Base-by-base conservation (phyloP, 2,329 filamentous ascomycete species). In the Rhinocladiella mackenziei region DNA sequence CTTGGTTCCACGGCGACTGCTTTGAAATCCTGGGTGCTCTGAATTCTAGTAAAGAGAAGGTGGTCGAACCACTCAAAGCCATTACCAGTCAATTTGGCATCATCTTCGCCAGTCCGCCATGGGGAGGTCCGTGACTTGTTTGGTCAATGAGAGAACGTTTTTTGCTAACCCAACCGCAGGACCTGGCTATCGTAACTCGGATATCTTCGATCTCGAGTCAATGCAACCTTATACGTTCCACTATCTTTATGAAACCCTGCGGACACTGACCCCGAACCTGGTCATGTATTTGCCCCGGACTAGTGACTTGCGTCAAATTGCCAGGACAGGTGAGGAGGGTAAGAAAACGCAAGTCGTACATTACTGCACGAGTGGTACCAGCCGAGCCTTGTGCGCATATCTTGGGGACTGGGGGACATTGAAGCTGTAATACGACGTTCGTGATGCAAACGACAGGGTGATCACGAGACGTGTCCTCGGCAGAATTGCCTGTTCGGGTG, bases 361-460 rank as follows among this genome's bases (percentile, higher is more conserved):
- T 68, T 97, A 97, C 62, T 95, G 89, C 61, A 86, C 94, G 70
- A 76, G 85, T 57, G 88, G 89, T 9, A 86, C 86, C 5, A 96
- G 89, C 65, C 96, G 96, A 67, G 78, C 77, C 15, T 61, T 82
- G 19, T 81, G 77, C 63, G 71, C 75, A 15, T 82, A 74, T 55
- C 76, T 77, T 54, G 78, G 78, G 13, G 41, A 53, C 14, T 58
- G 50, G 52, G 40, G 15, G 8, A 20, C 28, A 9, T 40, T 43
- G 36, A 45, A 32, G 29, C 34, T 39, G 33, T 37, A 31, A 46
- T 20, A 36, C n/a, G 43, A 30, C 17, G 22, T 22, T 31, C 26
- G 22, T 18, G 8, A 18, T 20, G 26, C n/a, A 18, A 10, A 26
- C 11, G 23, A 8, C 5, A 8, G 26, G 20, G 5, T 8, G 19